These are phyloP conservation scores for Salix viminalis DNA, from an alignment of 345 rosid genomes.

Conservation along the genomic window DNA sequence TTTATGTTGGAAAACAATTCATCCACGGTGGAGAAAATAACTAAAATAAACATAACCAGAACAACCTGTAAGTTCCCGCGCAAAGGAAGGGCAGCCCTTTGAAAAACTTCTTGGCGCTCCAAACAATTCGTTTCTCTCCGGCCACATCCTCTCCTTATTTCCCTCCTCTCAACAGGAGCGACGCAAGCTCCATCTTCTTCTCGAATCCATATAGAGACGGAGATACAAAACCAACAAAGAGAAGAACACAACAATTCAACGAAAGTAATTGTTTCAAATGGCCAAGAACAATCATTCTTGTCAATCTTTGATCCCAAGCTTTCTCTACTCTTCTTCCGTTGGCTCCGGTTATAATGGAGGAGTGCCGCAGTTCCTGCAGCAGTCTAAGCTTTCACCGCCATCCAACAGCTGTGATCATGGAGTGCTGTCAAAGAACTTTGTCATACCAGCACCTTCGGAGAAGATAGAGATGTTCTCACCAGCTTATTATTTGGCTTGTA, in stretches of 20 bases:
- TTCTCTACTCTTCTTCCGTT: conserved; percentile 53
- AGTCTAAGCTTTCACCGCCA: background rate
- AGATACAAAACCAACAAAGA: background rate
- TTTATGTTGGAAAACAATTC: no score
- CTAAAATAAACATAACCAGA: no score
- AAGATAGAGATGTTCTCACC: conserved; percentile 79
- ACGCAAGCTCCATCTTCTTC: background rate
- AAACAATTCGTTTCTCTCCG: background rate
- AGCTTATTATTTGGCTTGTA: conserved; percentile 70
- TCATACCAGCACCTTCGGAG: conserved; percentile 61
- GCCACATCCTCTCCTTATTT: conserved; percentile 17
- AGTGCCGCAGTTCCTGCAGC: background rate
- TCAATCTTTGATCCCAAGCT: conserved; percentile 61
- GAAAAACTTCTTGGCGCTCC: background rate
- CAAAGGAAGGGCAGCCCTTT: conserved; percentile 1
- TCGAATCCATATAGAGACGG: background rate
- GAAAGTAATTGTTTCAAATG: conserved; percentile 24
- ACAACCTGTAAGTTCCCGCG: background rate
- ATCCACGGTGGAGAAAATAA: no score
- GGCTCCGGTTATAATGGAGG: background rate
- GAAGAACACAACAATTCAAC: background rate
- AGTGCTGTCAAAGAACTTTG: conserved; percentile 16
- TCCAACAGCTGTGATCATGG: conserved; percentile 2
- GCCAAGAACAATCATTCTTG: conserved; percentile 35
- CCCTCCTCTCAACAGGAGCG: conserved; percentile 4